These are phyloP conservation scores for Striga hermonthica DNA, from an alignment of 305 asterid species.

Conservation along the genomic window DNA sequence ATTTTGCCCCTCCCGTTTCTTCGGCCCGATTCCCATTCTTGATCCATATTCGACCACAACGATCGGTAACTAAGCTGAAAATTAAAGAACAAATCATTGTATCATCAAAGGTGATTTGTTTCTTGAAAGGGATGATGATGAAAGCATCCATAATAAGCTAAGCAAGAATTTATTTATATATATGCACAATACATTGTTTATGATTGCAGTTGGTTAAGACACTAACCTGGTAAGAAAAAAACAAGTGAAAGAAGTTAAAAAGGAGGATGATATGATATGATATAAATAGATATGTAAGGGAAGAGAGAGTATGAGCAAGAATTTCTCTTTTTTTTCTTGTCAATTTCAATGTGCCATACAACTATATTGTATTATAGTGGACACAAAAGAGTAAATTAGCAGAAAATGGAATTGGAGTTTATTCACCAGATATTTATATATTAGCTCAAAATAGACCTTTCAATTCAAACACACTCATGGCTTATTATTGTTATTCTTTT, in stretches of 20 bases:
- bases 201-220: slow-evolving; percentile 30
- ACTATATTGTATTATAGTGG: slow-evolving; percentile 32
- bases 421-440: slow-evolving; percentile 45
- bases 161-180: slow-evolving; percentile 30
- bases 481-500: background rate
- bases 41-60: slow-evolving; percentile 40
- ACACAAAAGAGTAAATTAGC: slow-evolving; percentile 43
- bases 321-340: slow-evolving; percentile 14
- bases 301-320: slow-evolving; percentile 14
- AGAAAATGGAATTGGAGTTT: slow-evolving; percentile 60
- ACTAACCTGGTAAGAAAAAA: slow-evolving; percentile 41
- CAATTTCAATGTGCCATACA: slow-evolving; percentile 27
- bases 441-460: slow-evolving; percentile 49
- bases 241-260: slow-evolving; percentile 3
- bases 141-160: slow-evolving; percentile 47
- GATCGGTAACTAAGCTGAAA: slow-evolving; percentile 50
- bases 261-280: too few species aligned
- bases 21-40: slow-evolving; percentile 56
- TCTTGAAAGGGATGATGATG: too few species aligned
- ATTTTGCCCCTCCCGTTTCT: slow-evolving; percentile 75
- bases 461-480: slow-evolving; percentile 38
- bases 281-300: too few species aligned
- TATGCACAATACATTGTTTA: slow-evolving; percentile 6
- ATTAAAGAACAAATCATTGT: slow-evolving; percentile 43
- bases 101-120: slow-evolving; percentile 14